Percentiles rank a stretch among this genome's conserved stretches.
Conservation (phyloP, 1,284 basidiomycete species). For the Stereum hirsutum region DNA sequence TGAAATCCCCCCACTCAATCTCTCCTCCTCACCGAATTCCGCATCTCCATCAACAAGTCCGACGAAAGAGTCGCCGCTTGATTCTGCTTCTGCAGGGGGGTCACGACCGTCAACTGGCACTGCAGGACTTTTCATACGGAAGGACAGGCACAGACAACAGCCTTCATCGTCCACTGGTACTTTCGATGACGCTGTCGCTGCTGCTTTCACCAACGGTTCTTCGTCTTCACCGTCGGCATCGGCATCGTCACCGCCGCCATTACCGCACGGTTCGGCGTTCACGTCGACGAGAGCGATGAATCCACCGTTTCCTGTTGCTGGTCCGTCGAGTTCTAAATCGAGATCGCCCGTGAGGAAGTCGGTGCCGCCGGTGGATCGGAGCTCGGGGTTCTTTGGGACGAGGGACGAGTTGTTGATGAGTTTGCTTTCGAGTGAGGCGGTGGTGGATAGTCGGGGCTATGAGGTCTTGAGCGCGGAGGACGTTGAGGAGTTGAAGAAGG, state of each 20-base stretch:
- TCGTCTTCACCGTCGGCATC: neutral
- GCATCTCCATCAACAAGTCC: slow-evolving; percentile 11
- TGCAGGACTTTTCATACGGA: slow-evolving; percentile 11
- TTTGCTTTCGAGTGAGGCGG: slow-evolving; percentile 80
- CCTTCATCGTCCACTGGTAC: slow-evolving; percentile 2
- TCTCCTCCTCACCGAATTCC: slow-evolving; percentile 13
- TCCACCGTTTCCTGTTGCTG: slow-evolving; percentile 36
- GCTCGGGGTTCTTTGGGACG: slow-evolving; percentile 35
- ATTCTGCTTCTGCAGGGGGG: neutral
- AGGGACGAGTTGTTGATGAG: slow-evolving; percentile 77
- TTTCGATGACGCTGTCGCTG: slow-evolving; percentile 1
- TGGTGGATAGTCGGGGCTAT: slow-evolving; percentile 71
- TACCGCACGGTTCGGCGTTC: neutral
- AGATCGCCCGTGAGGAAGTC: slow-evolving; percentile 18
- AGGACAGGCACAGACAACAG: slow-evolving; percentile 11
- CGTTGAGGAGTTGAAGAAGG: slow-evolving; percentile 88
- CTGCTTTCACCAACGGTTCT: neutral
- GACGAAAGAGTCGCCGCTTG: slow-evolving; percentile 5
- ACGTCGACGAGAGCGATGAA: slow-evolving; percentile 24
- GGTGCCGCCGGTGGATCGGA: slow-evolving; percentile 27
- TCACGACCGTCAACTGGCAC: neutral
- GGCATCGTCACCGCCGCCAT: neutral
- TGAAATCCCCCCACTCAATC: slow-evolving; percentile 13
- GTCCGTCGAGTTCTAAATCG: slow-evolving; percentile 12
- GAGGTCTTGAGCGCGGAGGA: slow-evolving; percentile 76